Conservation (phyloP, 257 asterid species). For the Petunia secreta region DNA sequence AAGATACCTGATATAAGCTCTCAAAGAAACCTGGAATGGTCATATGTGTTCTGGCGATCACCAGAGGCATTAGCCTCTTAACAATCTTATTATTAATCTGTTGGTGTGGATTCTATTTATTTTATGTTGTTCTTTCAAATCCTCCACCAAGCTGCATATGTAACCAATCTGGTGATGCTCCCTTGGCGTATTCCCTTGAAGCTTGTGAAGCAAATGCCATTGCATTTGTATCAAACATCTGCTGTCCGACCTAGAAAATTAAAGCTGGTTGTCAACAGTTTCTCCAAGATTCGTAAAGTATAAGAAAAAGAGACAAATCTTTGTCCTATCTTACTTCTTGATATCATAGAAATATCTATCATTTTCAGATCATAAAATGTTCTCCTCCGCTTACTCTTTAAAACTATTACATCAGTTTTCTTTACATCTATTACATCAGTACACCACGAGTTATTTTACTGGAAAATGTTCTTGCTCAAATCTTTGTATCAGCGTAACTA, state of each 20-base stretch:
- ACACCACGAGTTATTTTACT: background rate
- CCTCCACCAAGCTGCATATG: constrained; percentile 76
- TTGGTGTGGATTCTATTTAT: too few relatives aligned
- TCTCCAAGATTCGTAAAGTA: too few relatives aligned
- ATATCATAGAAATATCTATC: too few relatives aligned
- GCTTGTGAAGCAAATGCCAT: constrained; percentile 55
- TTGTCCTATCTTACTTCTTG: background rate
- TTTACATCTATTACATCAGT: background rate
- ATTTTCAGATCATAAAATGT: too few relatives aligned
- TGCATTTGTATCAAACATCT: constrained; percentile 48
- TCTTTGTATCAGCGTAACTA: background rate
- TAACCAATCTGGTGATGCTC: constrained; percentile 63
- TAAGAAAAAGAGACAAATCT: background rate
- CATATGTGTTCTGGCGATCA: too few relatives aligned
- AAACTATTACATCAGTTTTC: background rate
- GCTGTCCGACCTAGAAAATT: constrained; percentile 54
- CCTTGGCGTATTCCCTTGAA: constrained; percentile 50
- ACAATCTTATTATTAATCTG: too few relatives aligned
- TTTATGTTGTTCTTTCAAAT: constrained; percentile 52
- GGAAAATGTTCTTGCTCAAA: background rate
- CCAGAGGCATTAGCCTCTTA: too few relatives aligned
- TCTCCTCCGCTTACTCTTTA: background rate
- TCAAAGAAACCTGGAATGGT: too few relatives aligned
- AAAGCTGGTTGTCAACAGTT: background rate
- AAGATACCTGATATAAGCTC: background rate